Evolutionary conservation across 306 rosid species (phyloP).

Genomic region (Benincasa hispida): DNA sequence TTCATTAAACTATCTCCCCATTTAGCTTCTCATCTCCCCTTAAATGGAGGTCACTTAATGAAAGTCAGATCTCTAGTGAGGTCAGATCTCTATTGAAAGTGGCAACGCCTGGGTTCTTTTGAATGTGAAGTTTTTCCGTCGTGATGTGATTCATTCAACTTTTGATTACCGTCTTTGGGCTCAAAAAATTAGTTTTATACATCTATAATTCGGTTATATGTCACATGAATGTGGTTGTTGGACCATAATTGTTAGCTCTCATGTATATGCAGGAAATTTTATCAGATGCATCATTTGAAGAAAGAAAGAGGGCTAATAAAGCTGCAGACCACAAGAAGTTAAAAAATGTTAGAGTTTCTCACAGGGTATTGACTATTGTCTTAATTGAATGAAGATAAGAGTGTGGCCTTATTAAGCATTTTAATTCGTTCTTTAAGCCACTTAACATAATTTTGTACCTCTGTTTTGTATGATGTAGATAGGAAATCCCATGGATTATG

Average conservation of each 20-base stretch:
- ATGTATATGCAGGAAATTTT: conserved; percentile 57
- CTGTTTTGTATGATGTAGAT: conserved; percentile 27
- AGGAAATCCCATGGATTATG: conserved; percentile 88
- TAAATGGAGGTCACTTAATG: not conserved
- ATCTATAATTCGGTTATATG: not conserved
- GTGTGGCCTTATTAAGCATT: conserved; percentile 10
- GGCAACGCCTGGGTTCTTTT: not conserved
- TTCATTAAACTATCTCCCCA: not conserved
- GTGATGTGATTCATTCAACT: not conserved
- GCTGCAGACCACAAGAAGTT: conserved; percentile 32
- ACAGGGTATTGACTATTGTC: conserved; percentile 39
- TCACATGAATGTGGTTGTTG: not conserved
- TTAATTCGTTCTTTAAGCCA: not conserved
- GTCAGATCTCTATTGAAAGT: not conserved
- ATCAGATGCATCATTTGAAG: conserved; percentile 58
- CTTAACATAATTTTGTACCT: conserved; percentile 4
- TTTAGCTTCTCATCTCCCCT: not conserved
- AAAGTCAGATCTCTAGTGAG: not conserved
- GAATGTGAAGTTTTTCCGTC: not conserved
- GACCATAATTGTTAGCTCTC: conserved; percentile 9
- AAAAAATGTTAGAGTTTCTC: conserved; percentile 67
- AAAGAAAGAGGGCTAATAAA: conserved; percentile 39
- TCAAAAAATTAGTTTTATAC: conserved; percentile 1
- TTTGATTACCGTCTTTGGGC: not conserved
- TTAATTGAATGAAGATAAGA: conserved; percentile 6